These are phyloP conservation scores for Echinosophora koreensis DNA, from an alignment of 306 rosid species.

Conservation along the genomic window DNA sequence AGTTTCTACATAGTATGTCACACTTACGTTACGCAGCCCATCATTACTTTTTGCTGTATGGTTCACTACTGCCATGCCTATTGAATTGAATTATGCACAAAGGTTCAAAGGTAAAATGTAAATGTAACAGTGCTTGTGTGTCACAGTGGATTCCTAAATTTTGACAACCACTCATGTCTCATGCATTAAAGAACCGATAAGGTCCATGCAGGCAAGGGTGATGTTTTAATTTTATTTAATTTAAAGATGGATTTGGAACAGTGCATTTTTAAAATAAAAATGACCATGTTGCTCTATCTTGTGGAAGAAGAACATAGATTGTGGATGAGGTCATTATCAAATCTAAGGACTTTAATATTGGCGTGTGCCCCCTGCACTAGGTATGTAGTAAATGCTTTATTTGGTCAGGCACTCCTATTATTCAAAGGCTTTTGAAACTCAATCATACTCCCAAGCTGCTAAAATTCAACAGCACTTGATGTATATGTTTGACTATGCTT, in stretches of 20 bases:
- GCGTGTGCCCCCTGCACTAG: conserved; percentile 69
- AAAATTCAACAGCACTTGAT: conserved; percentile 72
- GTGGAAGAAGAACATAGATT: conserved; percentile 79
- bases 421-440: conserved; percentile 63
- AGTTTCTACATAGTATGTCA: conserved; percentile 52
- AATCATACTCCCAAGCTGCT: conserved; percentile 60
- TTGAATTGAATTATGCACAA: conserved; percentile 47
- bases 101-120: conserved; percentile 29
- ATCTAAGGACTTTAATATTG: conserved; percentile 74
- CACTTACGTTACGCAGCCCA: conserved; percentile 46
- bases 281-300: conserved; percentile 53
- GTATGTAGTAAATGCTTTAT: conserved; percentile 75
- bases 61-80: conserved; percentile 45
- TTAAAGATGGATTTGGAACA: conserved; percentile 46
- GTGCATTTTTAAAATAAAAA: conserved; percentile 10
- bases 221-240: conserved; percentile 38
- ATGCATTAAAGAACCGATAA: conserved; percentile 42
- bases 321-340: conserved; percentile 74
- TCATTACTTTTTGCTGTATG: conserved; percentile 53
- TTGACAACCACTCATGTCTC: conserved; percentile 43
- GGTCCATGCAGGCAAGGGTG: conserved; percentile 28
- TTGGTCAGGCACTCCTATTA: conserved; percentile 70
- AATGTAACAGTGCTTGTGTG: conserved; percentile 41
- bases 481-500: conserved; percentile 65
- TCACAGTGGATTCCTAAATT: conserved; percentile 40